Evolutionary conservation across 1,139 yeast genomes (phyloP).

Genomic region (Debaryomyces sp.): DNA sequence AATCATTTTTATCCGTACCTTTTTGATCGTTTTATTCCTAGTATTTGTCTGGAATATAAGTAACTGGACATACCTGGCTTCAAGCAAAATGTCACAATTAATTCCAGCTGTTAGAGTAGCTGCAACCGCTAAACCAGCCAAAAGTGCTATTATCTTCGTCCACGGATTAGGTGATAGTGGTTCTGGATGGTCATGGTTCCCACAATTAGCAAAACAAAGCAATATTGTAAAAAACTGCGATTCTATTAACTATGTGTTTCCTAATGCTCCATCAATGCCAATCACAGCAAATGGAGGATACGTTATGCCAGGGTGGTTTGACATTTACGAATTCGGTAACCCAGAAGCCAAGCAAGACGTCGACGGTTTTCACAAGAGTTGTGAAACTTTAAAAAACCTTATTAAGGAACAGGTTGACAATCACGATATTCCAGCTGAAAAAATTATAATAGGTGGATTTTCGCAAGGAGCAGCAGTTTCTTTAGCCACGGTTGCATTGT

Average conservation of each 20-base stretch:
- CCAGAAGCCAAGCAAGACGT: conserved; percentile 56
- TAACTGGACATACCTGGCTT: neutral
- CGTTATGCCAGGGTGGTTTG: conserved; percentile 88
- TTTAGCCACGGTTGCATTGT: conserved; percentile 50
- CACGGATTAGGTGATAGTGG: conserved; percentile 96
- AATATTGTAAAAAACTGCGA: conserved; percentile 50
- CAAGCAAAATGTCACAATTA: conserved; percentile 11
- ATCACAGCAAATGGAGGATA: conserved; percentile 69
- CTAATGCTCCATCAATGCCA: conserved; percentile 80
- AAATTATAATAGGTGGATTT: conserved; percentile 88
- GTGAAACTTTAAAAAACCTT: conserved; percentile 52
- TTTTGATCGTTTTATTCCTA: neutral
- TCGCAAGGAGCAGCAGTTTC: conserved; percentile 92
- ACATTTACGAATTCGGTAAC: conserved; percentile 61
- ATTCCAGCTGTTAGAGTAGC: conserved; percentile 26
- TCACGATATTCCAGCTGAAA: conserved; percentile 64
- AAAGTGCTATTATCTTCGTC: conserved; percentile 69
- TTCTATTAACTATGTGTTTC: conserved; percentile 77
- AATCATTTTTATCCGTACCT: neutral
- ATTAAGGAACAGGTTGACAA: conserved; percentile 63
- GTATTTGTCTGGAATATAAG: neutral
- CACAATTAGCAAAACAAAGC: conserved; percentile 48
- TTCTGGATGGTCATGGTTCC: conserved; percentile 83
- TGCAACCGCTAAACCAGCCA: conserved; percentile 29
- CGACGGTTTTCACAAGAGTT: conserved; percentile 62